Evolutionary conservation across 2,329 filamentous ascomycete species (phyloP).

Genomic region (Rhytidhysteron rufulum): DNA sequence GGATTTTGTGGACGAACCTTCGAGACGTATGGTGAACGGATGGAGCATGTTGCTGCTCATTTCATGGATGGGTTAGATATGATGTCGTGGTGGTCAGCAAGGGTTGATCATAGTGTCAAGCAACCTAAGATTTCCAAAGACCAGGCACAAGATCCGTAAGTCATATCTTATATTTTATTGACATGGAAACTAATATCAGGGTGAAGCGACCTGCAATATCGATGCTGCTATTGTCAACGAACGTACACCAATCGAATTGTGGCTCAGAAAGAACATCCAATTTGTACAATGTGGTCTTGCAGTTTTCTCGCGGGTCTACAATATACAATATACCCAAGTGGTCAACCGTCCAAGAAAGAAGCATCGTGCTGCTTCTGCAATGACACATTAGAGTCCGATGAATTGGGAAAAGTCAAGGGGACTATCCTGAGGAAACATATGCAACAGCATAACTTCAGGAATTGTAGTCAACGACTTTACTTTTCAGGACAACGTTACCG

Average conservation of each 20-base stretch:
- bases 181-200: not conserved
- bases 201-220: conserved; percentile 14
- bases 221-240: conserved; percentile 19
- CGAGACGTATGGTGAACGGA: not conserved
- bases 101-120: not conserved
- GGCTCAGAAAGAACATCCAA: conserved; percentile 17
- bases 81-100: not conserved
- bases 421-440: conserved; percentile 18
- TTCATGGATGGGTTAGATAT: conserved; percentile 1
- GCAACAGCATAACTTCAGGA: conserved; percentile 20
- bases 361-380: conserved; percentile 24
- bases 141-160: not conserved
- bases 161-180: not conserved
- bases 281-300: conserved; percentile 24
- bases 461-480: conserved; percentile 21
- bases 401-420: conserved; percentile 19
- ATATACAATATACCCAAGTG: conserved; percentile 21
- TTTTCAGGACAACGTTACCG: conserved; percentile 23
- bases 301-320: conserved; percentile 23
- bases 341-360: conserved; percentile 6
- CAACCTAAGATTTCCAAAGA: not conserved
- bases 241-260: conserved; percentile 13
- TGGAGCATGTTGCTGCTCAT: conserved; percentile 1
- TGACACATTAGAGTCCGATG: conserved; percentile 13
- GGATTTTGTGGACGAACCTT: conserved; percentile 13